Conservation (phyloP, 2,329 filamentous ascomycete species). For the Paecilomyces formosus region DNA sequence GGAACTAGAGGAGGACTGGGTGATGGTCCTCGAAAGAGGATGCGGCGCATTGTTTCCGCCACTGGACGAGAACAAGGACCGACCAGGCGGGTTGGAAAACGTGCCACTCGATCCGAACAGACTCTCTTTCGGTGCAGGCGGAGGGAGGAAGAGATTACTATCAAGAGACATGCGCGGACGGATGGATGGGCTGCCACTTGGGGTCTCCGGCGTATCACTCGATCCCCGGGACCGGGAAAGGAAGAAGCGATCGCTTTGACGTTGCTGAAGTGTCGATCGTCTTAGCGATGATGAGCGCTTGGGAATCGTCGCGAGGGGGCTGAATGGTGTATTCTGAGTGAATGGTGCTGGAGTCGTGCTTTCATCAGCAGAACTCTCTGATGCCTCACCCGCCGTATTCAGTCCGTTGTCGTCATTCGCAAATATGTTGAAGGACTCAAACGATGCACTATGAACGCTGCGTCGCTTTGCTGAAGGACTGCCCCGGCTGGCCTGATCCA, state of each 20-base stretch:
- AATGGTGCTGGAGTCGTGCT: constrained; percentile 19
- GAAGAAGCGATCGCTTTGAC: constrained; percentile 61
- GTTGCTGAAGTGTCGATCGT: constrained; percentile 81
- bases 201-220: constrained; percentile 41
- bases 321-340: constrained; percentile 30
- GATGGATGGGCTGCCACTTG: constrained; percentile 49
- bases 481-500: constrained; percentile 69
- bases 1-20: constrained; percentile 76
- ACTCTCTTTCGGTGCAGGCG: constrained; percentile 48
- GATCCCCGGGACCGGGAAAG: constrained; percentile 31
- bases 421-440: constrained; percentile 68
- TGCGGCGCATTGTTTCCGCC: constrained; percentile 46
- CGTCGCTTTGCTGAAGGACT: constrained; percentile 88
- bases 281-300: constrained; percentile 70
- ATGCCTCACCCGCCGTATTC: constrained; percentile 18
- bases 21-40: constrained; percentile 78
- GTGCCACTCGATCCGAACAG: constrained; percentile 51
- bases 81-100: constrained; percentile 48
- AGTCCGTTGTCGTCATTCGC: constrained; percentile 40
- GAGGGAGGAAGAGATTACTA: constrained; percentile 60
- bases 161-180: constrained; percentile 72
- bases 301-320: constrained; percentile 50
- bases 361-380: constrained; percentile 18
- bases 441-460: constrained; percentile 69
- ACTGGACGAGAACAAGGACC: constrained; percentile 31